Evolutionary conservation across 768 basidiomycete species (phyloP).

Genomic region (Asterophora lycoperdoides): DNA sequence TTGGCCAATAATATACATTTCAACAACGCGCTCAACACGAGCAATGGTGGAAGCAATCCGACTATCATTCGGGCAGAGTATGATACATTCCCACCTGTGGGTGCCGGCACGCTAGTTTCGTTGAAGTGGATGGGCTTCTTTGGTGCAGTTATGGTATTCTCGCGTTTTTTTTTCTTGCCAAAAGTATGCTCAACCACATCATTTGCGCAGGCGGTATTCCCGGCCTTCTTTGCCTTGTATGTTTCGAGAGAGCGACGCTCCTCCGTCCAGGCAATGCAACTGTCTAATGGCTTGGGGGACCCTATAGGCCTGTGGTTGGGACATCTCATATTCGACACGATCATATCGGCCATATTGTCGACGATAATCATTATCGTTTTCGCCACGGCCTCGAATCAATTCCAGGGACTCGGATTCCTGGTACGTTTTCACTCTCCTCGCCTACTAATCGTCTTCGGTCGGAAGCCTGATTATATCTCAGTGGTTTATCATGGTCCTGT

Average conservation of each 20-base stretch:
- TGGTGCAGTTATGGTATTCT: conserved; percentile 62
- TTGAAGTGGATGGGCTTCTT: conserved; percentile 77
- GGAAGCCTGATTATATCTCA: conserved; percentile 21
- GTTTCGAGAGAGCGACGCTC: conserved; percentile 68
- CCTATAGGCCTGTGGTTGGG: conserved; percentile 75
- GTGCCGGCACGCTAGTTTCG: conserved; percentile 51
- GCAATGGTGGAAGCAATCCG: conserved; percentile 30
- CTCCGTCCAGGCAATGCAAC: conserved; percentile 78
- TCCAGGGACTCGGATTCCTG: conserved; percentile 64
- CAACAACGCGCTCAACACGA: conserved; percentile 54
- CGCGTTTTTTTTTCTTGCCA: neutral
- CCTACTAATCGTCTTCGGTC: neutral
- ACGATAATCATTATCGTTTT: conserved; percentile 64
- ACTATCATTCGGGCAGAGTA: conserved; percentile 58
- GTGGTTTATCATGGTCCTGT: conserved; percentile 71
- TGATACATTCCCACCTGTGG: conserved; percentile 52
- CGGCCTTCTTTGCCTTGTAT: conserved; percentile 80
- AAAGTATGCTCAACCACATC: neutral
- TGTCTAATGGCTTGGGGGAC: conserved; percentile 69
- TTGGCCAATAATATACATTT: conserved; percentile 64
- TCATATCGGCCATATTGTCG: conserved; percentile 54
- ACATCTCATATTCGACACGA: conserved; percentile 70
- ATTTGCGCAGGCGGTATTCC: conserved; percentile 55
- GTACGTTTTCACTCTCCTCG: conserved; percentile 28
- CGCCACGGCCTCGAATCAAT: conserved; percentile 52